Conservation (phyloP, 73 alveolate species). For the Paramecium tetraurelia region DNA sequence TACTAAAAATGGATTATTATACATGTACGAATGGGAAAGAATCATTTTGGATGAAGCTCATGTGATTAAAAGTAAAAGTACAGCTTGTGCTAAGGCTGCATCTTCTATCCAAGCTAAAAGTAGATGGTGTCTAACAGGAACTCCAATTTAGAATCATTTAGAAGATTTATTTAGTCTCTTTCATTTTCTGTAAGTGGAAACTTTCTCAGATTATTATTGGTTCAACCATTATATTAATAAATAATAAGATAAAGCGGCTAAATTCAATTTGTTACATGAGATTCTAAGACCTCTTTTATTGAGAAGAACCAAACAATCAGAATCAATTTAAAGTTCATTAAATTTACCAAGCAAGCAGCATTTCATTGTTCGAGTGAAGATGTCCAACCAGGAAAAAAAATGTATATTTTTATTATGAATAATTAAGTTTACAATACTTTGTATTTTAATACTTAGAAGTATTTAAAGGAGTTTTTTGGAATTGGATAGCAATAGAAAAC, state of each 20-base stretch:
- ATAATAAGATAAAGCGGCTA: neutral
- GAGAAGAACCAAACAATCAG: slow-evolving; percentile 51
- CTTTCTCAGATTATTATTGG: slow-evolving; percentile 53
- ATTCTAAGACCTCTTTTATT: slow-evolving; percentile 23
- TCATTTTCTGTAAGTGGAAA: slow-evolving; percentile 40
- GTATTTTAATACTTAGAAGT: neutral
- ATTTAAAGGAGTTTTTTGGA: neutral
- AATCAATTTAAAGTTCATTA: neutral
- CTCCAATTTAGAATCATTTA: slow-evolving; percentile 49
- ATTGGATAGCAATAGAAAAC: neutral
- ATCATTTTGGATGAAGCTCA: slow-evolving; percentile 62
- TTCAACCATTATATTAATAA: slow-evolving; percentile 54
- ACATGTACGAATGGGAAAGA: slow-evolving; percentile 49
- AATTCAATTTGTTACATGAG: slow-evolving; percentile 20
- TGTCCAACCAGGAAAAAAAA: neutral
- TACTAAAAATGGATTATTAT: slow-evolving; percentile 5
- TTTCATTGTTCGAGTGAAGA: neutral
- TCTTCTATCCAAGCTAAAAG: neutral
- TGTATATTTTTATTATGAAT: neutral
- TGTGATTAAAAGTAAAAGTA: slow-evolving; percentile 42
- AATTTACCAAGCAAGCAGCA: slow-evolving; percentile 36
- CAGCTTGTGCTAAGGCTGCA: slow-evolving; percentile 54
- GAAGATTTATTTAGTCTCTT: slow-evolving; percentile 58
- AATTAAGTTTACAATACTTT: neutral
- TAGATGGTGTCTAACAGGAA: slow-evolving; percentile 61